Evolutionary conservation across 2,329 filamentous ascomycete genomes (phyloP), one percentile per base, ranked within the genome.

Genomic region (Cadophora luteo-olivacea): DNA sequence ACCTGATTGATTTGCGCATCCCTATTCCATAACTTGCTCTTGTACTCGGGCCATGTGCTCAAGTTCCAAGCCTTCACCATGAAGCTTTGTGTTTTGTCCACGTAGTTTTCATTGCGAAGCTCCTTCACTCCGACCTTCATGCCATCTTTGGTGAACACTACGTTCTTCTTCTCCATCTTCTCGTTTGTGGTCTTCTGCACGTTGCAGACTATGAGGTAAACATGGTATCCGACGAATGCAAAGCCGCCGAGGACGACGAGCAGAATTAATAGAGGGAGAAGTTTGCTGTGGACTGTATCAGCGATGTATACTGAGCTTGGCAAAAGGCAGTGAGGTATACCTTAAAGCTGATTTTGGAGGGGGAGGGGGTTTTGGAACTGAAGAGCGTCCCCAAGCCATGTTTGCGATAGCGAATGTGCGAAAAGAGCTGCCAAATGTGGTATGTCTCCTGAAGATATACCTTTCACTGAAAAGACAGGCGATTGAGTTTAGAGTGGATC

Each of bases 61-160:
- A 89, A 75, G 74, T 90, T 89, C 88, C 88, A 91, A 1, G 88
- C 87, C 80, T 89, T 90, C 67, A 90, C 87, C 64, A 90, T 80
- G 80, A 85, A 87, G 72, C 84, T 88, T 81, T 94, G 92, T 22
- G 91, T 93, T 75, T 83, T 84, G 74, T 94, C 92, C 75, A 92
- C 87, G 77, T 93, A 92, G 60, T 86, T 87, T 81, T 94, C 92
- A 65, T 86, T 85, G 72, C 85, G 84, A 61, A 91, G 80, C 69
- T 92, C 84, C 80, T 90, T 91, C 70, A 94, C 86, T 61, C 89
- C 89, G 55, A 94, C 90, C 69, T 87, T 86, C 69, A 92, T 81
- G 66, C 92, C 92, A 67, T 93, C 91, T 78, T 92, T 92, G 49
- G 89, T 90, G 79, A 93, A 91, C 51, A 88, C 83, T 67, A 94